Evolutionary conservation across 306 rosid genomes (phyloP), one percentile per base, ranked within the genome.

Genomic region (Castanospermum australe): DNA sequence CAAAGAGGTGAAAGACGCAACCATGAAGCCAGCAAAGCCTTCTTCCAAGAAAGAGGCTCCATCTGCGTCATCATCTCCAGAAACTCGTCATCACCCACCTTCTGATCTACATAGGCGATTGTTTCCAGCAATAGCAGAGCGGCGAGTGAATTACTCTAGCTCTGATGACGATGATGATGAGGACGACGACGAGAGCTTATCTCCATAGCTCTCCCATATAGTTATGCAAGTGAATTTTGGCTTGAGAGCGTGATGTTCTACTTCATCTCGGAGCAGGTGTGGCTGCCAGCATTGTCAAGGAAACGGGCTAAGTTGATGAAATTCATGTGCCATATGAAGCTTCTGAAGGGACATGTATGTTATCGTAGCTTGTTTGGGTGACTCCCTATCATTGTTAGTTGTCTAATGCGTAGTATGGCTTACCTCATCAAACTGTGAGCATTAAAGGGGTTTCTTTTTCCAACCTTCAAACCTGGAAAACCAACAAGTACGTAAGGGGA

Each of bases 51-150:
- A 77, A 86, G 92, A 78, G 71, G 15, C 79, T 75, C 71, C 75
- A 44, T 13, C 83, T 0, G 5, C 4, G 42, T 30, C 89, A 9
- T 51, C 82, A 72, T 45, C 88, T n/a, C 68, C 82, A 1, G 85
- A 79, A 30, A 82, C n/a, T 35, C 78, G 6, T 6, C 86, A 66
- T 5, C 76, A 45, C 0, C 21, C 25, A 2, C 67, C 80, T 47
- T 18, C 78, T 48, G 91, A 92, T 15, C 15, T 84, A 0, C 92
- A 85, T 22, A 83, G 78, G 51, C 79, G 78, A 39, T 57, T 95
- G 7, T 95, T 95, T 70, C 99, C 99, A 0, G 94, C 96, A n/a
- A 91, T 93, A 44, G 85, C 82, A 5, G 97, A 30, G 70, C 73
- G 94, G 64, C 88, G 96, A 48, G 25, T 85, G 41, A 85, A 79